A percentile compares a stretch with the other conserved stretches of the same genome.
phyloP scores from a whole-genome alignment of 2,329 filamentous ascomycete species.

The Colletotrichum filicis region DNA sequence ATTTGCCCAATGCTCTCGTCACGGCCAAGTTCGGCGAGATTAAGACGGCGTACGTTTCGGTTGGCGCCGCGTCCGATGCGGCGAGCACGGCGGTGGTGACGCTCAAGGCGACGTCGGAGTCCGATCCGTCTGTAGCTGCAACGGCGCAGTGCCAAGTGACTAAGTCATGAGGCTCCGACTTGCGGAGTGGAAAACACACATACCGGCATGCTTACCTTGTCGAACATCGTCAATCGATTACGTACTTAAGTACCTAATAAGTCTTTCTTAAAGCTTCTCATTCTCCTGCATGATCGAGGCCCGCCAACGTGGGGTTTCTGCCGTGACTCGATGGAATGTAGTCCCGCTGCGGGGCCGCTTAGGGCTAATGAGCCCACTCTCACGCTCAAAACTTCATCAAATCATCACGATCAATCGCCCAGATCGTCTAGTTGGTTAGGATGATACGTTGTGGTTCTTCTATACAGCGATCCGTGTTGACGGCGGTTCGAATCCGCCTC shows the following conservation, averaged over 20 bases:
- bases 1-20: conserved; percentile 53
- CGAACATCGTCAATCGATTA: not conserved
- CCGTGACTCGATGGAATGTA: not conserved
- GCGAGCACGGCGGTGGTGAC: conserved; percentile 50
- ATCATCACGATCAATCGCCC: conserved; percentile 8
- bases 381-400: rapidly evolving
- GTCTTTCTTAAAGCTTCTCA: not conserved
- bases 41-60: conserved; percentile 53
- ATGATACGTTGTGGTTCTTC: conserved; percentile 36
- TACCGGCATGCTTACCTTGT: not conserved
- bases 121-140: conserved; percentile 44
- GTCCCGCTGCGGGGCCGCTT: conserved; percentile 16
- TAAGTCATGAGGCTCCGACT: conserved; percentile 35
- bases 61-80: conserved; percentile 46
- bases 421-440: conserved; percentile 36
- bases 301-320: not conserved
- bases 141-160: conserved; percentile 46
- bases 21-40: conserved; percentile 52
- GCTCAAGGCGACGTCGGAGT: conserved; percentile 58
- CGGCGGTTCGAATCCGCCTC: conserved; percentile 36
- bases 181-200: not conserved
- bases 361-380: conserved; percentile 8
- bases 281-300: not conserved
- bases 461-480: conserved; percentile 32
- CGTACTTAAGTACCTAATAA: not conserved